Evolutionary conservation across 805 yeast genomes (phyloP).

Genomic region (Spathaspora gorwiae): DNA sequence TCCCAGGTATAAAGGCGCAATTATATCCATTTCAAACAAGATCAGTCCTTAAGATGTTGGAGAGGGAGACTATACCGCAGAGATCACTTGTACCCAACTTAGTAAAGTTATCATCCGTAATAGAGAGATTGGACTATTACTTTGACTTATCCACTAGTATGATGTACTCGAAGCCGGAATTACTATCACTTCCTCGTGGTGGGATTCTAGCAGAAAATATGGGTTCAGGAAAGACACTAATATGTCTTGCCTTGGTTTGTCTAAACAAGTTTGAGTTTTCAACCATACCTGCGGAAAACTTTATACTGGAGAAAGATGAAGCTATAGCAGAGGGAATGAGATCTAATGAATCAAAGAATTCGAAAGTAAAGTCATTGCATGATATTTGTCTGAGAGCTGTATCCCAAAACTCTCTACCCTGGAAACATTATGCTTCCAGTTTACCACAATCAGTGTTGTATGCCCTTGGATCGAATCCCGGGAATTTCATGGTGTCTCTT

Average conservation of each 20-base stretch:
- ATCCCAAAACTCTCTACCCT: constrained; percentile 48
- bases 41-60: constrained; percentile 57
- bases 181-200: constrained; percentile 49
- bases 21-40: constrained; percentile 58
- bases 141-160: constrained; percentile 29
- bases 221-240: constrained; percentile 65
- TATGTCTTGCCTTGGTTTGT: constrained; percentile 54
- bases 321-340: background rate
- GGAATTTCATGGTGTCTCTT: constrained; percentile 36
- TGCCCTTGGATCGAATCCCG: constrained; percentile 36
- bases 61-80: constrained; percentile 41
- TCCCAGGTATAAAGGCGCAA: constrained; percentile 44
- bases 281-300: constrained; percentile 31
- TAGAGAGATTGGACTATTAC: constrained; percentile 16
- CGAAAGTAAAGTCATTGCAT: constrained; percentile 14
- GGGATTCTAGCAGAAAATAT: constrained; percentile 65
- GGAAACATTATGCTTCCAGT: constrained; percentile 45
- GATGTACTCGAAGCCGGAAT: constrained; percentile 35
- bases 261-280: constrained; percentile 51
- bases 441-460: constrained; percentile 43
- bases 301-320: constrained; percentile 11
- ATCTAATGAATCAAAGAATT: background rate
- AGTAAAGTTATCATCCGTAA: constrained; percentile 11
- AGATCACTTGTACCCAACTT: constrained; percentile 33
- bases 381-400: constrained; percentile 43